phyloP scores from a whole-genome alignment of 2,329 filamentous ascomycete genomes.

The Epichloe amarillans region DNA sequence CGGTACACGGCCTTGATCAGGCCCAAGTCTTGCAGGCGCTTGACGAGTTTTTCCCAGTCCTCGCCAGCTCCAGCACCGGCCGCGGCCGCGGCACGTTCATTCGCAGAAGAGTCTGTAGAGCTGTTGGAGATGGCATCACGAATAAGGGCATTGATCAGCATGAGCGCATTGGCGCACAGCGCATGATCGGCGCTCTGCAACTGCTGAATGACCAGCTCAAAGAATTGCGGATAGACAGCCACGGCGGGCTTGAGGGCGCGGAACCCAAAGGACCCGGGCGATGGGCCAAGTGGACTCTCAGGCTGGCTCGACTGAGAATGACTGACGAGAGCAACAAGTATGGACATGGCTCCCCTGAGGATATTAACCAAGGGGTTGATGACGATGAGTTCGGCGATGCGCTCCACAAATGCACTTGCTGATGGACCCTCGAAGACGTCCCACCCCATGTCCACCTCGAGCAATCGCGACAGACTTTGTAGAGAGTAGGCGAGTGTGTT shows the following conservation, averaged over 20 bases:
- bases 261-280: constrained; percentile 63
- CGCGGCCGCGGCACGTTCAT: constrained; percentile 14
- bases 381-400: constrained; percentile 84
- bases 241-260: constrained; percentile 84
- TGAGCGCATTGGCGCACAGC: constrained; percentile 86
- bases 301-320: constrained; percentile 53
- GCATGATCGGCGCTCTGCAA: constrained; percentile 90
- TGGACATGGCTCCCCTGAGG: constrained; percentile 89
- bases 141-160: constrained; percentile 91
- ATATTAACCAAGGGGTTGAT: constrained; percentile 96
- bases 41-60: constrained; percentile 94
- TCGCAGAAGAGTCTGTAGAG: constrained; percentile 27
- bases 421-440: constrained; percentile 59
- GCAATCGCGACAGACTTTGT: constrained; percentile 70
- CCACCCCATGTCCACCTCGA: constrained; percentile 98
- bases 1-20: constrained; percentile 84
- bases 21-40: constrained; percentile 80
- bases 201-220: constrained; percentile 84
- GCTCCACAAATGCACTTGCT: constrained; percentile 53
- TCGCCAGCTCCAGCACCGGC: constrained; percentile 24
- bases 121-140: constrained; percentile 77
- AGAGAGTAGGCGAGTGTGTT: constrained; percentile 94
- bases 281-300: constrained; percentile 22
- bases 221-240: constrained; percentile 81
- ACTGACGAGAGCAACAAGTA: constrained; percentile 83